Percentiles rank a stretch among this genome's conserved stretches.
Evolutionary conservation across 1,284 basidiomycete species (phyloP).

Genomic region (Apiotrichum akiyoshidainum): DNA sequence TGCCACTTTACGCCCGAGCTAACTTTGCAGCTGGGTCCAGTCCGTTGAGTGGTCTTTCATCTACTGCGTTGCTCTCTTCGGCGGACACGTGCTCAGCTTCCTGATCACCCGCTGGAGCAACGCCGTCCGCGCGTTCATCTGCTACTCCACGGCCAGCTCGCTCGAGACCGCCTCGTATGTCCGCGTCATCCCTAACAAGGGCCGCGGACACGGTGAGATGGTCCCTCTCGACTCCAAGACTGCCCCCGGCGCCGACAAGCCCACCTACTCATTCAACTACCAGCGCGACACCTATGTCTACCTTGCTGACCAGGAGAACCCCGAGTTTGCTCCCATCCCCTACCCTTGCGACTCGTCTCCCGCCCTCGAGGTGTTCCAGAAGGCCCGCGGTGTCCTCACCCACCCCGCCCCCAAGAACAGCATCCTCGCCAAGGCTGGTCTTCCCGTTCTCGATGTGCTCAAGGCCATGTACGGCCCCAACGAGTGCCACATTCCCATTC

Average conservation of each 20-base stretch:
- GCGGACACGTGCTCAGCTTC: slow-evolving; percentile 88
- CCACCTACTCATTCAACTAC: slow-evolving; percentile 84
- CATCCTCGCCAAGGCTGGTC: neutral
- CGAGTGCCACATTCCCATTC: slow-evolving; percentile 92
- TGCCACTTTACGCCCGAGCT: too few species aligned
- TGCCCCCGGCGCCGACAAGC: slow-evolving; percentile 53
- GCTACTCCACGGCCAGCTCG: slow-evolving; percentile 63
- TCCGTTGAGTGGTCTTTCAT: slow-evolving; percentile 97
- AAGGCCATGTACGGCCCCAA: slow-evolving; percentile 74
- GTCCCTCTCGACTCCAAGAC: slow-evolving; percentile 69
- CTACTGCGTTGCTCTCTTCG: slow-evolving; percentile 77
- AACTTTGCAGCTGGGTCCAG: slow-evolving; percentile 60
- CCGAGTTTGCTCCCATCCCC: slow-evolving; percentile 75
- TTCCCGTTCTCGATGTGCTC: slow-evolving; percentile 53
- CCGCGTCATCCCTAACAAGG: slow-evolving; percentile 76
- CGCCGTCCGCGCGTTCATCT: slow-evolving; percentile 71
- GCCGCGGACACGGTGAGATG: slow-evolving; percentile 89
- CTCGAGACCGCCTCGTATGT: slow-evolving; percentile 74
- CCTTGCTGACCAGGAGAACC: slow-evolving; percentile 50
- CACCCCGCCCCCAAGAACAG: slow-evolving; percentile 22
- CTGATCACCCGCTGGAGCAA: slow-evolving; percentile 88
- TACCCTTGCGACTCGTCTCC: slow-evolving; percentile 82
- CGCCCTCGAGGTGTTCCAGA: slow-evolving; percentile 65
- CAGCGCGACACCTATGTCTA: slow-evolving; percentile 93
- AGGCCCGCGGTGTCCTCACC: slow-evolving; percentile 55